Percentiles rank a stretch among this genome's conserved stretches.
Conservation (phyloP, 73 alveolate genomes). For the Breviolum minutum region DNA sequence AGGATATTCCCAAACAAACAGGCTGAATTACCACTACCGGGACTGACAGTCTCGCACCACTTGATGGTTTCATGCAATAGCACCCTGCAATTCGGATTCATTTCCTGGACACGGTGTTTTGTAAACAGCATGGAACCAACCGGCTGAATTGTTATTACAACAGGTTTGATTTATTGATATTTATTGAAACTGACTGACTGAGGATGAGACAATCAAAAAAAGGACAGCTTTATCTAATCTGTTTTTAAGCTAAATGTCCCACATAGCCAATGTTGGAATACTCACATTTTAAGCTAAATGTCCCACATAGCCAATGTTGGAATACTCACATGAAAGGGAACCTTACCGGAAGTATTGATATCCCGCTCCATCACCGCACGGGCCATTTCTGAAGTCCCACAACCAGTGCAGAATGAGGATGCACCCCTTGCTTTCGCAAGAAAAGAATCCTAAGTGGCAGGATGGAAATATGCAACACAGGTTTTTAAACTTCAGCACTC, state of each 20-base stretch:
- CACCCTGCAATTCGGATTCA: no score
- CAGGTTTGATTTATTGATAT: background rate
- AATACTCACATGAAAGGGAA: background rate
- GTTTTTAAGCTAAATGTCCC: background rate
- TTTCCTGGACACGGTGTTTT: no score
- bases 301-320: conserved; percentile 25
- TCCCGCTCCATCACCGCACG: conserved; percentile 20
- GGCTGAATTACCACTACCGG: no score
- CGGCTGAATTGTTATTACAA: no score
- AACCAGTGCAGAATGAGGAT: conserved; percentile 5
- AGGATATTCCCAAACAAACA: no score
- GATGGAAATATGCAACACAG: no score
- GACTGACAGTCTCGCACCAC: no score
- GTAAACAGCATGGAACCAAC: no score
- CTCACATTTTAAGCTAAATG: background rate
- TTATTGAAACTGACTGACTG: background rate
- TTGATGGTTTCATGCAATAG: no score
- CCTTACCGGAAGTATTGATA: background rate
- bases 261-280: background rate
- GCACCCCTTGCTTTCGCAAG: background rate
- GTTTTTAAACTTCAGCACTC: no score
- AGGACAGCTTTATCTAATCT: background rate
- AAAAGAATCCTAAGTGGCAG: background rate
- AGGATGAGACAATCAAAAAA: background rate
- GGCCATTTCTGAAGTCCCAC: background rate